Percentiles rank a stretch among this genome's conserved stretches.
These are phyloP conservation scores for Aspergillus olivimuriae DNA, from an alignment of 495 filamentous ascomycete genomes.

Conservation along the genomic window DNA sequence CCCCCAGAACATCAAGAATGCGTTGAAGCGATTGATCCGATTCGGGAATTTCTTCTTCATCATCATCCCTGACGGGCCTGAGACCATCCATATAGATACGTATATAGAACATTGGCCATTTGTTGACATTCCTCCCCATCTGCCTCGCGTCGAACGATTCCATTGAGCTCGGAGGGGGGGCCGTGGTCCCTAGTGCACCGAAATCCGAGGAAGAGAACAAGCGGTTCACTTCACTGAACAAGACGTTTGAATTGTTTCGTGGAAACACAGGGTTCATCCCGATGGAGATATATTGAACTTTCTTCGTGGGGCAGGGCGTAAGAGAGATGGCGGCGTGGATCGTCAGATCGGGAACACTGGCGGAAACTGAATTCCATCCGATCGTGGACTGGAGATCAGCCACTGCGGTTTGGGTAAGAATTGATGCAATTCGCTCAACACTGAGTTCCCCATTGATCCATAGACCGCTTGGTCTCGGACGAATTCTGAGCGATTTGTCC, in stretches of 20 bases:
- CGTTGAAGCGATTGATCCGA: conserved; percentile 41
- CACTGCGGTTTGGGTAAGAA: conserved; percentile 60
- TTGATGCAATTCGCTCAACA: conserved; percentile 35
- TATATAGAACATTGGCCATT: conserved; percentile 89
- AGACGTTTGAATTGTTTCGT: conserved; percentile 50
- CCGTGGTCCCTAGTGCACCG: conserved; percentile 51
- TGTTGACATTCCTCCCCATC: conserved; percentile 69
- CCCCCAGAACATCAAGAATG: conserved; percentile 55
- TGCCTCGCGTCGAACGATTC: no score
- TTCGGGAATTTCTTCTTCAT: conserved; percentile 27
- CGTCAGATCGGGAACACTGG: conserved; percentile 50
- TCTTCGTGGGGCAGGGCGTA: conserved; percentile 60
- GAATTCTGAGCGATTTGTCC: conserved; percentile 26
- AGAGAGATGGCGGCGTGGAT: conserved; percentile 67
- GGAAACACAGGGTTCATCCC: conserved; percentile 54
- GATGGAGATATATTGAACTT: conserved; percentile 72
- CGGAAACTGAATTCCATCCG: conserved; percentile 64
- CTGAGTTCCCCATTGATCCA: conserved; percentile 13
- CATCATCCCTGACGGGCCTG: conserved; percentile 5
- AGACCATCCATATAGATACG: conserved; percentile 44
- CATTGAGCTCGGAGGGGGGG: no score
- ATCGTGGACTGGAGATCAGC: conserved; percentile 42
- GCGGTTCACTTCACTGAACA: conserved; percentile 76
- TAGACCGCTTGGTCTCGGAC: conserved; percentile 7
- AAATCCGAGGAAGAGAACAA: conserved; percentile 75